Conservation (phyloP, 1,284 basidiomycete species). For the Marasmius sp. region DNA sequence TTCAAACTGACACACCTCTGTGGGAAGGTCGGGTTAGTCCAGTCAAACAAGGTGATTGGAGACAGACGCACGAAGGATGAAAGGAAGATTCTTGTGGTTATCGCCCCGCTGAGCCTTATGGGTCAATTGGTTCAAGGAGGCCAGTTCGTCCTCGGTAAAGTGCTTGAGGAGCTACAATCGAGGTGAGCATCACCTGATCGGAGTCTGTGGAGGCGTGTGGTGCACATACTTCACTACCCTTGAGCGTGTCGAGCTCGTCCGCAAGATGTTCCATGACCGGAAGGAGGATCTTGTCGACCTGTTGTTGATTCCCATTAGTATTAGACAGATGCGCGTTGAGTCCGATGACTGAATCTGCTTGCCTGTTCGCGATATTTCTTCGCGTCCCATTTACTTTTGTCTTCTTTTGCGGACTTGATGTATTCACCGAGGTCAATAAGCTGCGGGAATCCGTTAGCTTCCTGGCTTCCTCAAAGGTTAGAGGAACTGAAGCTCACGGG, state of each 20-base stretch:
- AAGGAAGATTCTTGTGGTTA: conserved; percentile 14
- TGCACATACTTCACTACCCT: conserved; percentile 4
- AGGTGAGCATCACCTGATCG: neutral
- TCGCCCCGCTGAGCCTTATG: conserved; percentile 14
- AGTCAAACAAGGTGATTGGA: neutral
- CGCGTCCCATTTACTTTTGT: conserved; percentile 9
- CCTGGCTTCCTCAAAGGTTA: neutral
- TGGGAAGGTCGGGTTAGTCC: neutral
- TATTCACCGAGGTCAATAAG: conserved; percentile 15
- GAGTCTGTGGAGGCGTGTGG: neutral
- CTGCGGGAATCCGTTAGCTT: neutral
- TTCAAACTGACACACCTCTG: neutral
- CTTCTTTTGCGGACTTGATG: conserved; percentile 10
- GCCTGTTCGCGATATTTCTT: conserved; percentile 12
- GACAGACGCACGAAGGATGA: conserved; percentile 14
- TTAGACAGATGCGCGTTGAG: neutral
- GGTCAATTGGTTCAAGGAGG: conserved; percentile 11
- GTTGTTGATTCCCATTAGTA: neutral
- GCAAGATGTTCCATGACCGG: conserved; percentile 20
- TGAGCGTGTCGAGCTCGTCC: conserved; percentile 17
- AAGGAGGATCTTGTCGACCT: conserved; percentile 16
- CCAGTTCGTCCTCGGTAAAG: conserved; percentile 17
- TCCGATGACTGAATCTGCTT: neutral
- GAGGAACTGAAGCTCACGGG: conserved; percentile 1
- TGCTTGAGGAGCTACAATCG: conserved; percentile 11